phyloP scores from a whole-genome alignment of 768 basidiomycete genomes.

The Xanthoconium stramineum region DNA sequence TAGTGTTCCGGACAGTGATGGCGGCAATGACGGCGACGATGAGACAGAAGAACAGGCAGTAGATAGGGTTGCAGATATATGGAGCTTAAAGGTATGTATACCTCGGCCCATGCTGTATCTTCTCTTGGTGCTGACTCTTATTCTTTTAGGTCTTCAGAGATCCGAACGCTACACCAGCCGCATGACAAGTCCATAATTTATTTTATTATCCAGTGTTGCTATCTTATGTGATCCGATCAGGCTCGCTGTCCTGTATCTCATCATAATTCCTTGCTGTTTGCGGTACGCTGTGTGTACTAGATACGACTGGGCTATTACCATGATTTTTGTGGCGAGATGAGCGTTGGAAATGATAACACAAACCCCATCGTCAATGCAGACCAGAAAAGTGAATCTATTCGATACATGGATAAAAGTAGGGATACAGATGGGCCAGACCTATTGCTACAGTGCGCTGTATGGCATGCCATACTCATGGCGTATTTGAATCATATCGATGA shows the following conservation, averaged over 20 bases:
- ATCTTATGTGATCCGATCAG: slow-evolving; percentile 2
- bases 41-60: slow-evolving; percentile 38
- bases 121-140: neutral
- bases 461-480: slow-evolving; percentile 6
- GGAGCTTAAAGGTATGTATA: slow-evolving; percentile 63
- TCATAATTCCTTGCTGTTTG: slow-evolving; percentile 5
- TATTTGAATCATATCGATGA: neutral
- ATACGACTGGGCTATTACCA: neutral
- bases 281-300: neutral
- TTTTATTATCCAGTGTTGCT: slow-evolving; percentile 10
- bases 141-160: slow-evolving; percentile 43
- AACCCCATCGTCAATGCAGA: neutral
- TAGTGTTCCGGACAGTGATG: slow-evolving; percentile 36
- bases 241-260: slow-evolving; percentile 7
- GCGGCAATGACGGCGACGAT: slow-evolving; percentile 34
- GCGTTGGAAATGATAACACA: neutral
- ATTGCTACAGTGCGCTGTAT: slow-evolving; percentile 21
- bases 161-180: slow-evolving; percentile 31
- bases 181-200: slow-evolving; percentile 23
- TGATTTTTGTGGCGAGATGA: neutral
- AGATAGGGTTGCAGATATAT: slow-evolving; percentile 64
- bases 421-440: slow-evolving; percentile 18
- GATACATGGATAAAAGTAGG: slow-evolving; percentile 17
- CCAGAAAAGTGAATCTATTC: slow-evolving; percentile 4
- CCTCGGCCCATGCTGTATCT: neutral